phyloP scores from a whole-genome alignment of 768 basidiomycete genomes.

The Heimioporus sp. region DNA sequence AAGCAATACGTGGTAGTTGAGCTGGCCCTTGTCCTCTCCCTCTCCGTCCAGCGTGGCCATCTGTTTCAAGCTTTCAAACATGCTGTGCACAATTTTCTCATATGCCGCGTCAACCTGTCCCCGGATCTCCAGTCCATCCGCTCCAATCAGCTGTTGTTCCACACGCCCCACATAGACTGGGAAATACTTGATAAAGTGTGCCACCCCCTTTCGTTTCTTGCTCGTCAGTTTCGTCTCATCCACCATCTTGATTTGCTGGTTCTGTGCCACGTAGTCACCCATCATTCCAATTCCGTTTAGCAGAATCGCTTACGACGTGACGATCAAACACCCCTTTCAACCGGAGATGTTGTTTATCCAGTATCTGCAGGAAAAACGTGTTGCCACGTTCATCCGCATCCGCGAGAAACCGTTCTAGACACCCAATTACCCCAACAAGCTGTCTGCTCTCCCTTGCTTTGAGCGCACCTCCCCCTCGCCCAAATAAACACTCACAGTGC shows the following conservation, averaged over 20 bases:
- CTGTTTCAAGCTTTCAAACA: slow-evolving; percentile 92
- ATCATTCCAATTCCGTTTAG: not conserved
- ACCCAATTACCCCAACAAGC: slow-evolving; percentile 77
- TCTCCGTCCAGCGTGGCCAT: slow-evolving; percentile 96
- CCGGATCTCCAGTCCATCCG: slow-evolving; percentile 76
- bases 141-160: slow-evolving; percentile 79
- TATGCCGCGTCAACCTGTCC: slow-evolving; percentile 77
- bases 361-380: slow-evolving; percentile 63
- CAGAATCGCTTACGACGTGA: slow-evolving; percentile 53
- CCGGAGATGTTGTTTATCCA: slow-evolving; percentile 82
- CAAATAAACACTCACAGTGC: slow-evolving; percentile 48
- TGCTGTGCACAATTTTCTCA: slow-evolving; percentile 82
- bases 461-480: not conserved
- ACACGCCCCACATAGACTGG: slow-evolving; percentile 82
- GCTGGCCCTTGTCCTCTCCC: slow-evolving; percentile 92
- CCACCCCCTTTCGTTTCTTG: slow-evolving; percentile 91
- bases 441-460: slow-evolving; percentile 51
- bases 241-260: slow-evolving; percentile 82
- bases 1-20: slow-evolving; percentile 94
- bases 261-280: slow-evolving; percentile 41
- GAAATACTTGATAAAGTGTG: slow-evolving; percentile 90
- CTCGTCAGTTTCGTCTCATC: slow-evolving; percentile 89
- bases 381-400: slow-evolving; percentile 83
- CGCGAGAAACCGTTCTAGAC: slow-evolving; percentile 69
- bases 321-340: slow-evolving; percentile 76